Percentiles rank a stretch among this genome's conserved stretches.
Conservation (phyloP, 441 rosid species). For the Adansonia grandidieri region DNA sequence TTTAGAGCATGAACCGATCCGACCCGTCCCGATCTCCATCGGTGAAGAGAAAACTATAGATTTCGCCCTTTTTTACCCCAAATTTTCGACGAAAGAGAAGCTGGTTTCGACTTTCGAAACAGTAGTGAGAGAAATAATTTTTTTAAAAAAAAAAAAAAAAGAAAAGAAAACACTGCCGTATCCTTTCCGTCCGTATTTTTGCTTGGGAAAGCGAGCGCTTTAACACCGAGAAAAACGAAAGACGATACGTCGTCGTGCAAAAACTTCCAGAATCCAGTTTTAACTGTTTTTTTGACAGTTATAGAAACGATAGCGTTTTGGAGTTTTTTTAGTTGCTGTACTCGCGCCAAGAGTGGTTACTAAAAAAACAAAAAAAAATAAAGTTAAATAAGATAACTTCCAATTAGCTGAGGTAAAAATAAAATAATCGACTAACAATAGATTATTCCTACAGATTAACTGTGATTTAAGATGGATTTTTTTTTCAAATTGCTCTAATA, state of each 20-base stretch:
- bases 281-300: slow-evolving; percentile 15
- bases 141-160: not conserved
- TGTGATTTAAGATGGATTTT: not conserved
- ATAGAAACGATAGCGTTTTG: not conserved
- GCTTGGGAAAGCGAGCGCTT: no score
- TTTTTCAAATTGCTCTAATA: not conserved
- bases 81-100: not conserved
- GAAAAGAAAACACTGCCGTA: not conserved
- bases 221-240: not conserved
- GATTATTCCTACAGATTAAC: no score
- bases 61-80: not conserved
- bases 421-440: not conserved
- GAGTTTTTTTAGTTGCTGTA: not conserved
- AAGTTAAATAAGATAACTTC: no score
- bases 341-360: not conserved
- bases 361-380: not conserved
- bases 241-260: not conserved
- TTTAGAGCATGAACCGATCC: slow-evolving; percentile 73
- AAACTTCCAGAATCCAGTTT: not conserved
- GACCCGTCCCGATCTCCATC: slow-evolving; percentile 76
- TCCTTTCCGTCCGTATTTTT: not conserved
- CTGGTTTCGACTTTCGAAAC: not conserved
- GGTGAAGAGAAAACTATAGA: not conserved
- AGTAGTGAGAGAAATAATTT: not conserved
- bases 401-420: not conserved